Percentiles rank a stretch among this genome's conserved stretches.
phyloP scores from a whole-genome alignment of 169 alveolate genomes.

The Cryptosporidium tyzzeri region DNA sequence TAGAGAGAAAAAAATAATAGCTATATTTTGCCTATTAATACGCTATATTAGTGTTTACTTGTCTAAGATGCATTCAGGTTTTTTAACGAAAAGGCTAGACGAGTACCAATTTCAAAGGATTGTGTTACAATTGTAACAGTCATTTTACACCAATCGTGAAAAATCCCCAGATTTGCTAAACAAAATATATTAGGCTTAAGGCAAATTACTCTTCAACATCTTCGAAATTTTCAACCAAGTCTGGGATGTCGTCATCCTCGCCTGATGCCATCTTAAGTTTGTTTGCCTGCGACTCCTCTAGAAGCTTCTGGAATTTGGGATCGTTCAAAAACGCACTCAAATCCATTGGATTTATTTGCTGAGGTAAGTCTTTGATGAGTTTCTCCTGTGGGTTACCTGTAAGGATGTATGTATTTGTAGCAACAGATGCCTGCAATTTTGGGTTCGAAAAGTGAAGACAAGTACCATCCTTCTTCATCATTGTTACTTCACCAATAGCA shows the following conservation, averaged over 20 bases:
- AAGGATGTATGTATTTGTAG: constrained; percentile 94
- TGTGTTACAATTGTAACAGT: not conserved
- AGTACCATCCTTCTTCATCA: constrained; percentile 95
- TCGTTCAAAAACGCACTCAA: constrained; percentile 78
- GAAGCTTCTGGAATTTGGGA: constrained; percentile 77
- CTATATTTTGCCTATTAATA: constrained; percentile 68
- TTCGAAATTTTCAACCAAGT: constrained; percentile 86
- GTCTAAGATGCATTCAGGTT: constrained; percentile 14
- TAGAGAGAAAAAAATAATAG: constrained; percentile 57
- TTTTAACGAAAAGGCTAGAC: constrained; percentile 1
- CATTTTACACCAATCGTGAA: not conserved
- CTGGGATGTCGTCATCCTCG: constrained; percentile 82
- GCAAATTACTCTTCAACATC: constrained; percentile 72
- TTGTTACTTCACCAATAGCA: constrained; percentile 95
- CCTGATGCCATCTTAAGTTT: not conserved
- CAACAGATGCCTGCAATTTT: constrained; percentile 92
- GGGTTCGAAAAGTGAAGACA: constrained; percentile 93
- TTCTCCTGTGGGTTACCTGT: constrained; percentile 93
- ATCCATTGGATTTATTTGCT: constrained; percentile 84
- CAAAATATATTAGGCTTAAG: not conserved
- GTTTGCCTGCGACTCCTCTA: constrained; percentile 76
- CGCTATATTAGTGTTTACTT: constrained; percentile 11
- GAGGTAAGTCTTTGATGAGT: constrained; percentile 84
- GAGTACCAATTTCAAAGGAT: not conserved
- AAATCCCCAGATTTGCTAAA: not conserved